Evolutionary conservation across 805 yeast species (phyloP), one percentile per base, ranked within the genome.

Genomic region (Candida germanica): DNA sequence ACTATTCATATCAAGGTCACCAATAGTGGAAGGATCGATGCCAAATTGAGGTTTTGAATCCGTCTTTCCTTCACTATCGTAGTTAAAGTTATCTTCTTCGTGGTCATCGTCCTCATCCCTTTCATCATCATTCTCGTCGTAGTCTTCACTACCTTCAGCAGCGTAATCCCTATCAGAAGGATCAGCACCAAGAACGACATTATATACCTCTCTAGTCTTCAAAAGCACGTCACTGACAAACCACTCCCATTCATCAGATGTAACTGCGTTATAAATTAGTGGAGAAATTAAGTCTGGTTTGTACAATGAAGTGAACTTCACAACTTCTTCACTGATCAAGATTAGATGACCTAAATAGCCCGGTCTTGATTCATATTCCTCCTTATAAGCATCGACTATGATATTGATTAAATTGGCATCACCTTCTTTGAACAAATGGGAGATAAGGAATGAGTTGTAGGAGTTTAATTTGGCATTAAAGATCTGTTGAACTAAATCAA

Each of bases 331-430:
- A 34, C 96, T 88, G 38, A 93, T 87, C 34, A 93, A 66, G 5
- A 95, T 87, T 45, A 93, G 64, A 57, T 93, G 98, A n/a, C 98
- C 98, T 87, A 89, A 88, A 55, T 87, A 93, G 0, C 98, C 98
- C 26, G 89, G 75, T 37, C 94, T 73, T 26, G 85, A 74, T 4
- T 79, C 77, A 8, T 33, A 27, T 10, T 46, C 44, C 4, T 51
- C 50, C n/a, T 50, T 46, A 36, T 56, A 56, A 4, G 57, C 42
- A 11, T 39, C 35, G 5, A 57, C 56, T 12, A 63, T 62, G 13
- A 60, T 32, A 7, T 50, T 46, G 7, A 63, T 50, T 36, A 63
- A 54, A 40, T 54, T 43, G 25, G 53, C 48, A 13, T 45, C 42
- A 5, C 48, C 48, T 9, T 29, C 20, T 26, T 47, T 43, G 33